Base-by-base conservation (phyloP, 257 asterid species). In the Primulina eburnea region DNA sequence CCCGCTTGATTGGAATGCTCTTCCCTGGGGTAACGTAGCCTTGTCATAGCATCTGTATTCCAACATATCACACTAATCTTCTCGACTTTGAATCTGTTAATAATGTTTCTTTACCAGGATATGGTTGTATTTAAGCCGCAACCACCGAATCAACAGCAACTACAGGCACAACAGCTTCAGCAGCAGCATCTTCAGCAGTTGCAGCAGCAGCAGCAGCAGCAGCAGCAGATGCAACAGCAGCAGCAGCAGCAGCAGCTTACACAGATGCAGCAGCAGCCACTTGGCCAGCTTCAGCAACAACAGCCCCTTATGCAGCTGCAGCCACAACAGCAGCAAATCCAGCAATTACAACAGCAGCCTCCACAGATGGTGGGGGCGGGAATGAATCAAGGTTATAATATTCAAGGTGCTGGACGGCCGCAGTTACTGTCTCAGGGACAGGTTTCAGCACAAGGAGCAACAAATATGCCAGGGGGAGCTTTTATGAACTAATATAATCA, bases 61-160 rank as follows among this genome's bases (percentile, higher is more conserved):
- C 17, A 38, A 40, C 37, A 4, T 40, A n/a, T 9, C 7, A 40
- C 6, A 33, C 52, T 17, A 8, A 28, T 24, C 38, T 32, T 60
- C 28, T 7, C 14, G 6, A 26, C 21, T 60, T 52, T 8, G 28
- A 7, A 38, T 26, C 26, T 20, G 38, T 14, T 6, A 21, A 38
- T 16, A 60, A 16, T 14, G 18, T 56, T 38, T 1, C 7, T 8
- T 69, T 72, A 71, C 18, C 80, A 89, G 97, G 95, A 91, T 75
- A 89, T 91, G 99, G 99, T 89, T 24, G 95, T 79, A 35, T 83
- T 91, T 72, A 88, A 85, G 85, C 96, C 92, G 26, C 96, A 86
- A 79, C 85, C 76, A 77, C 85, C 92, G 1, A 80, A 76, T 72
- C 89, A 73, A 64, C 89, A 84, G 68, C 80, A 81, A 30, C 79